Base-by-base conservation (phyloP, 2,329 filamentous ascomycete genomes). In the Bipolaris cookei region DNA sequence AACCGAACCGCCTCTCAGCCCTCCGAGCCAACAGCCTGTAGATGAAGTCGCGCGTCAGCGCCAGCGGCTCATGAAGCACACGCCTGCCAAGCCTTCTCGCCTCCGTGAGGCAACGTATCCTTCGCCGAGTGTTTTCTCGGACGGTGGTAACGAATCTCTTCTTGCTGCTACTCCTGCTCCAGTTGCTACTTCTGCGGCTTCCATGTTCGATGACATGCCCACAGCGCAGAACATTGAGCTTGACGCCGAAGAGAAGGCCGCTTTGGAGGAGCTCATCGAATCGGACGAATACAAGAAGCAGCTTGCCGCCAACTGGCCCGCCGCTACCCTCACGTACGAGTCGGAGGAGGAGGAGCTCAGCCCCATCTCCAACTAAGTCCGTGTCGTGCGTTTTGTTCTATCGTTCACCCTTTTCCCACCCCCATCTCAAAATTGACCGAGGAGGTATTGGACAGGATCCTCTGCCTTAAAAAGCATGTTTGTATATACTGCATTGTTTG, bases 41-140 rank as follows among this genome's bases (percentile, higher is more conserved):
- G 70, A 70, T 39, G 66, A 70, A 42, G 53, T 74, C 6, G 64
- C 71, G 57, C 58, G 61, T 1, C 69, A 73, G 51, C 71, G 73
- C 16, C 65, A 69, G 28, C 68, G 62, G 49, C 48, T 69, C 7
- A 67, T 71, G 64, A 75, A 73, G 62, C 69, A 74, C 49, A 74
- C 71, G 2, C 74, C 74, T 3, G 66, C 66, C 18, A 74, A 73
- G 54, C 70, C 71, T 10, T 73, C 69, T 49, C 68, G 72, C 30
- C 72, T 76, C 10, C 67, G 72, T 16, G 64, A 74, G 42, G 66
- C 69, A 13, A 68, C 61, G n/a, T 64, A 73, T n/a, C 70, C 71
- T 4, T 73, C 71, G 2, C 73, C 73, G 2, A 73, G 69, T 47
- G 44, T 70, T 11, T 28, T 66, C 18, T 72, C 70, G 4, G 69